Evolutionary conservation across 164 flowering plant species (phyloP), one percentile per base, ranked within the genome.

Genomic region (Taxillus chinensis): DNA sequence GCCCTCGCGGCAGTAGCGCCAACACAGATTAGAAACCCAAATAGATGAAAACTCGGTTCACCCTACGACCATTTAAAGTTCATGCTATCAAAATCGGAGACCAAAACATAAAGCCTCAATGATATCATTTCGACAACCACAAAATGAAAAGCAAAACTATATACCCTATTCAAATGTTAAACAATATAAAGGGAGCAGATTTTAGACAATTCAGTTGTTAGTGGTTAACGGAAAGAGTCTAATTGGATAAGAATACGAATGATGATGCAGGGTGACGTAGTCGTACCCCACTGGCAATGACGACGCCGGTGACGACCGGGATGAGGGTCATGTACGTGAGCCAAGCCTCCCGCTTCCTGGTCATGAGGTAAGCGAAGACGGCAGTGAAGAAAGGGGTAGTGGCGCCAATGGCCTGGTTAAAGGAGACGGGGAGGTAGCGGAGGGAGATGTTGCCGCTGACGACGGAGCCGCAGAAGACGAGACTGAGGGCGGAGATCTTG

Each of bases 1-100:
- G 87, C 90, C 65, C 90, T 78, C 41, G 90, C 90, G 62, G 87
- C 90, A 14, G 90, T 85, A 46, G 90, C 90, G 16, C 83, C 83
- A 43, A 85, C 38, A 59, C 90, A 85, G 76, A 85, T 85, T 41
- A 83, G 60, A 69, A 85, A 85, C 45, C 90, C 90, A 64, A 85
- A 85, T 27, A 85, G 75, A 71, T 85, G 90, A 67, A 85, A 85
- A 62, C 84, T 85, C 17, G 90, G 90, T 63, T 85, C 90, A 63
- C 87, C 82, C 87, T 83, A 38, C 9, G 12, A 55, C 7, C 7
- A 38, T 51, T 51, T 59, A 67, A 69, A 39, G 27, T 27, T 27
- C 27, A 27, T 27, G 27, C 27, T 27, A 27, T 27, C 27, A 27
- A 27, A 27, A 27, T 27, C 0, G 27, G 27, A 27, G 27, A 27